Evolutionary conservation across 148 eudicot species (phyloP), one percentile per base, ranked within the genome.

Genomic region (Hydrangea macrophylla): DNA sequence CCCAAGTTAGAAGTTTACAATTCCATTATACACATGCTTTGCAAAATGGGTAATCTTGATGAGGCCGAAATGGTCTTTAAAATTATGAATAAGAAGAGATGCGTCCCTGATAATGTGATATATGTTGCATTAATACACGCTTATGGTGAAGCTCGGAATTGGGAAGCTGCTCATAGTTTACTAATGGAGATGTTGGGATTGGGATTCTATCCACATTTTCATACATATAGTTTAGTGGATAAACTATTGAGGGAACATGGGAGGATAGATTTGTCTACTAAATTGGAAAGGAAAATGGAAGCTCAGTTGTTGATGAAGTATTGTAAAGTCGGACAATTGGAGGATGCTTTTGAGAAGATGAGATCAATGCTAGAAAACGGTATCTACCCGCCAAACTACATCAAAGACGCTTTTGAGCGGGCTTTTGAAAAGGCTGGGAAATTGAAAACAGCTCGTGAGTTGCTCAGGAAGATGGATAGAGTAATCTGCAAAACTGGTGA

Each of bases 371-470:
- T 18, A 15, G 53, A 48, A 48, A 48, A 48, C 22, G 23, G 53
- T 48, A 17, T 48, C 53, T 18, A 17, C 53, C 53, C 53, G 5
- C 53, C 53, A 48, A 18, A 15, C 53, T 48, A 48, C 23, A 48
- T 48, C 6, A 48, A 22, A 22, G 53, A 48, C 17, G 23, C 53
- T 48, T 48, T 48, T 48, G 53, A 48, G n/a, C 53, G 17, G 17
- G 53, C 53, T 15, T 48, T 48, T 48, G 53, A 48, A 48, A 48
- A 48, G 53, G 53, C 53, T 48, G 53, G 53, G 7, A 48, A 48
- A 22, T 48, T 48, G 53, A 48, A 48, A 17, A 18, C n/a, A 48
- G 53, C 53, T 48, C 23, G 53, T 48, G 53, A 48, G n/a, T 48
- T 48, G 53, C 53, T 48, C 5, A 18, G n/a, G 53, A 48, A 18